A percentile compares a stretch with the other conserved stretches of the same genome.
phyloP scores from a whole-genome alignment of 306 rosid species.

The Gillenia trifoliata region DNA sequence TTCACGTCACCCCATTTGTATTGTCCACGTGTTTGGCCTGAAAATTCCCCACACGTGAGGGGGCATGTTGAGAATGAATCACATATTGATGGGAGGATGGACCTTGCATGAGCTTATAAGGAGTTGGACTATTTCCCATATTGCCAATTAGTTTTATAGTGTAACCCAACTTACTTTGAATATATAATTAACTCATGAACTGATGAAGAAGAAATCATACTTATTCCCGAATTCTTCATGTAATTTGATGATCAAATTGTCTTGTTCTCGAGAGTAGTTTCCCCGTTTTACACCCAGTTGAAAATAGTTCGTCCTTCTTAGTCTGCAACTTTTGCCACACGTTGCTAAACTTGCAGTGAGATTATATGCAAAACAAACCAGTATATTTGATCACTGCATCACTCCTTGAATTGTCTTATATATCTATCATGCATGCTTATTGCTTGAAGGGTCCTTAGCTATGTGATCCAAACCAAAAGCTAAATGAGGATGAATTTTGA shows the following conservation, averaged over 20 bases:
- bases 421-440: not conserved
- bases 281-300: slow-evolving; percentile 66
- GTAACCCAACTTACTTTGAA: too few species aligned
- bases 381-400: not conserved
- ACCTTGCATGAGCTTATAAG: too few species aligned
- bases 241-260: slow-evolving; percentile 44
- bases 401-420: not conserved
- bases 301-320: slow-evolving; percentile 76
- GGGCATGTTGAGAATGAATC: too few species aligned
- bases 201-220: slow-evolving; percentile 24
- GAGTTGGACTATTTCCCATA: too few species aligned
- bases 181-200: not conserved
- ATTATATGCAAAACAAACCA: not conserved
- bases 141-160: too few species aligned
- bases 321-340: slow-evolving; percentile 88
- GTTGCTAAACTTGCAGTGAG: slow-evolving; percentile 45
- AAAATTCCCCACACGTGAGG: too few species aligned
- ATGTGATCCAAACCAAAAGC: not conserved
- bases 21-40: too few species aligned
- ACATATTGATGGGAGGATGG: too few species aligned
- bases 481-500: too few species aligned
- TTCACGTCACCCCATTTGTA: too few species aligned
- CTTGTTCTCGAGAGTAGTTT: slow-evolving; percentile 48
- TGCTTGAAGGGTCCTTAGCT: not conserved
- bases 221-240: slow-evolving; percentile 65